These are phyloP conservation scores for Fraxinus baroniana DNA, from an alignment of 305 asterid genomes.

Conservation along the genomic window DNA sequence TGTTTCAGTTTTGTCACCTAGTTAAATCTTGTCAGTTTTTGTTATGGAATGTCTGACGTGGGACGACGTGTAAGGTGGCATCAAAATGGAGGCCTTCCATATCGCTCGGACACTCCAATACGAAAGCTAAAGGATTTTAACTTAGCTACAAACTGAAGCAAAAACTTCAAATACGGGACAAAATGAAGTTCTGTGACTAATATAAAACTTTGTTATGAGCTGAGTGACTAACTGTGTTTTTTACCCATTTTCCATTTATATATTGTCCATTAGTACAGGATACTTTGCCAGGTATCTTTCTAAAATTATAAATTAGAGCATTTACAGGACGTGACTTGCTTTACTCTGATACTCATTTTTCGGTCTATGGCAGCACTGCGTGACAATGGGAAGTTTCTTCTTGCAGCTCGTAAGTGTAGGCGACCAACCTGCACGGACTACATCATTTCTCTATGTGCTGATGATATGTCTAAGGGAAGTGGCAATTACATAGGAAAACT, in stretches of 20 bases:
- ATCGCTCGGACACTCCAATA: background rate
- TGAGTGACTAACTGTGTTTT: background rate
- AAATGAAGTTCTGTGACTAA: background rate
- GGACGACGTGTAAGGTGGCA: background rate
- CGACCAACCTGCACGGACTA: constrained; percentile 85
- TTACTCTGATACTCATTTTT: constrained; percentile 9
- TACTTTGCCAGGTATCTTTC: background rate
- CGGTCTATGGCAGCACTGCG: constrained; percentile 63
- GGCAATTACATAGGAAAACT: constrained; percentile 69
- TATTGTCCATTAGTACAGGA: background rate
- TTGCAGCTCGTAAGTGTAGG: constrained; percentile 81
- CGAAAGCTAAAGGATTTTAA: background rate
- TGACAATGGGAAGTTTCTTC: constrained; percentile 91
- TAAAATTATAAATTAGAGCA: background rate
- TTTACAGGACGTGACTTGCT: background rate
- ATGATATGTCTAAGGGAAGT: constrained; percentile 63
- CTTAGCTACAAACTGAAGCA: background rate
- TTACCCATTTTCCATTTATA: background rate
- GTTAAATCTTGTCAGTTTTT: background rate
- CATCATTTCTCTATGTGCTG: constrained; percentile 61
- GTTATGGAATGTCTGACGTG: background rate
- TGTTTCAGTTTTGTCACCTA: background rate
- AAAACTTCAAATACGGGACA: background rate
- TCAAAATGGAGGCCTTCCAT: background rate
- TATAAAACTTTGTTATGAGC: background rate